These are phyloP conservation scores for Albophoma yamanashiensis DNA, from an alignment of 2,329 filamentous ascomycete genomes.

Conservation along the genomic window DNA sequence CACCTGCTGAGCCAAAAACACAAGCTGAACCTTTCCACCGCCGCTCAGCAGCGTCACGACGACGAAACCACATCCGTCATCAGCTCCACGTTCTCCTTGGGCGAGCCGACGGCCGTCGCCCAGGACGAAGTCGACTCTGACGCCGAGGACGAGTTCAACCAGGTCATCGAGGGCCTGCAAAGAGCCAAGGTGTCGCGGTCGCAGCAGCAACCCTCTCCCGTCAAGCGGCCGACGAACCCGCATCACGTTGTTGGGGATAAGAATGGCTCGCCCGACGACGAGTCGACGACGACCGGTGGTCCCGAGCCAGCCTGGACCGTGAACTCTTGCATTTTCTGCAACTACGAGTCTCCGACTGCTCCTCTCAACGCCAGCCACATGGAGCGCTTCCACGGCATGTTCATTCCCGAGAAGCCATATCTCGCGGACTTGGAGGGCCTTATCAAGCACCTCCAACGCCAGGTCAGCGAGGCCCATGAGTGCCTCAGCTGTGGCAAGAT, in stretches of 20 bases:
- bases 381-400: constrained; percentile 89
- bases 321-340: constrained; percentile 78
- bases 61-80: constrained; percentile 74
- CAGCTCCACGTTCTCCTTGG: constrained; percentile 85
- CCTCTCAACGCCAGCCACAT: constrained; percentile 79
- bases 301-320: constrained; percentile 29
- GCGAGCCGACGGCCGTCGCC: constrained; percentile 55
- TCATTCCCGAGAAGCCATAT: constrained; percentile 82
- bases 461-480: constrained; percentile 69
- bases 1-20: constrained; percentile 89
- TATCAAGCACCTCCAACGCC: constrained; percentile 65
- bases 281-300: constrained; percentile 26
- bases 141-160: constrained; percentile 63
- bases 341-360: constrained; percentile 66
- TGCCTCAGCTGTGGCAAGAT: constrained; percentile 83
- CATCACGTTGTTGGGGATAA: constrained; percentile 31
- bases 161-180: constrained; percentile 69
- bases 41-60: constrained; percentile 30
- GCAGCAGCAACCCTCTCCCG: constrained; percentile 34
- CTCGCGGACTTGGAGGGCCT: constrained; percentile 75
- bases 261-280: constrained; percentile 31
- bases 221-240: constrained; percentile 44
- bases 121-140: constrained; percentile 49
- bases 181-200: constrained; percentile 59
- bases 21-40: constrained; percentile 45